Conservation (phyloP, 2,329 filamentous ascomycete genomes). For the Hymenoscyphus albidus region DNA sequence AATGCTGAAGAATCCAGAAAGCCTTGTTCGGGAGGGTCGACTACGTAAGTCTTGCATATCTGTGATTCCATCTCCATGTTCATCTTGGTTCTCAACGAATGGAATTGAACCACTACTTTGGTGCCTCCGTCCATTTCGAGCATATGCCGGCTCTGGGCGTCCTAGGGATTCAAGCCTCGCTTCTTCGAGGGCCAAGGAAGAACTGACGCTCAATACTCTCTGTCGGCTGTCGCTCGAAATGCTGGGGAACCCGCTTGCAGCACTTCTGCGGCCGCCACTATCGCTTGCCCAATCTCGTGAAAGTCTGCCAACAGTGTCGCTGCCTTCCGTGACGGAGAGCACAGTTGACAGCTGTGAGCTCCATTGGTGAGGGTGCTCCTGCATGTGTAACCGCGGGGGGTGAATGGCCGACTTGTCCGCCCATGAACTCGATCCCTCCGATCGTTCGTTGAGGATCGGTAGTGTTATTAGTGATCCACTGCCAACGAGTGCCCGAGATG, state of each 20-base stretch:
- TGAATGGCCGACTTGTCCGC: constrained; percentile 30
- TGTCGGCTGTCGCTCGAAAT: constrained; percentile 51
- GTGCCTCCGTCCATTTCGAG: constrained; percentile 35
- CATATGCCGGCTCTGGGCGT: constrained; percentile 44
- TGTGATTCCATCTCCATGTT: constrained; percentile 60
- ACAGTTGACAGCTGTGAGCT: constrained; percentile 62
- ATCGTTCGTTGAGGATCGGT: constrained; percentile 21
- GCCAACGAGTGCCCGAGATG: constrained; percentile 28
- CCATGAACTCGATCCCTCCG: constrained; percentile 34
- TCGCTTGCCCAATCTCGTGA: constrained; percentile 44
- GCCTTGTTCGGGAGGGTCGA: constrained; percentile 50
- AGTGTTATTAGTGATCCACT: constrained; percentile 30
- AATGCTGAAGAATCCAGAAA: constrained; percentile 50
- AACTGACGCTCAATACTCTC: constrained; percentile 55
- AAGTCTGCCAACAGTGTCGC: constrained; percentile 31
- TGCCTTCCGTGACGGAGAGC: constrained; percentile 57
- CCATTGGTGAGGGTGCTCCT: constrained; percentile 54
- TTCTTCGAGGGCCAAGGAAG: constrained; percentile 37
- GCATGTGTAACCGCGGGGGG: constrained; percentile 41
- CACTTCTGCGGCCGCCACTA: constrained; percentile 43
- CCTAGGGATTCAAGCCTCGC: constrained; percentile 42
- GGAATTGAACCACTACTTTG: constrained; percentile 38
- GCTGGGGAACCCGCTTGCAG: constrained; percentile 39
- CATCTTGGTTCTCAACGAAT: constrained; percentile 55
- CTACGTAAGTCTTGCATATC: constrained; percentile 53